Conservation (phyloP, 495 filamentous ascomycete species). For the Evernia prunastri region DNA sequence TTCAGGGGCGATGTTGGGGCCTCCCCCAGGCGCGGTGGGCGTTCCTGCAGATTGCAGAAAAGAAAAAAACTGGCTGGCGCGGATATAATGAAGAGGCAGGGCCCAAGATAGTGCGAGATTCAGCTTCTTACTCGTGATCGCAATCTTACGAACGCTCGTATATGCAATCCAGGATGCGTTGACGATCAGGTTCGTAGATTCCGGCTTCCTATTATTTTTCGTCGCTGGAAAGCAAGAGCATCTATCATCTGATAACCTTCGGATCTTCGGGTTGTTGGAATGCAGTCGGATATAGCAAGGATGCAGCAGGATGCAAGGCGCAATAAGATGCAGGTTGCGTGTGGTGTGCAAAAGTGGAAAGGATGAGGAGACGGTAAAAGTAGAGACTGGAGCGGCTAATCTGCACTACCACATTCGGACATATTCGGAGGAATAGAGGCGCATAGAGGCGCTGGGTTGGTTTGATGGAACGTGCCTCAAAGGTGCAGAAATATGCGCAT, state of each 20-base stretch:
- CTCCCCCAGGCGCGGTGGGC: background rate
- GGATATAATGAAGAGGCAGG: background rate
- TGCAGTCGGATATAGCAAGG: background rate
- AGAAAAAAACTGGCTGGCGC: background rate
- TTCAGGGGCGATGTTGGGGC: background rate
- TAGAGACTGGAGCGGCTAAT: conserved; percentile 10
- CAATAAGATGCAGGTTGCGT: background rate
- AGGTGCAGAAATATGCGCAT: background rate
- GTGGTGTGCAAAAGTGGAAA: no score
- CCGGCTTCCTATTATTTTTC: conserved; percentile 11
- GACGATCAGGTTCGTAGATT: background rate
- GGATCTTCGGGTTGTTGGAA: background rate
- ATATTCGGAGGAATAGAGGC: background rate
- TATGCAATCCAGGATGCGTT: background rate
- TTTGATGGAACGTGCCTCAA: background rate
- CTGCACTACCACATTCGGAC: background rate
- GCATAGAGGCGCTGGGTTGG: background rate
- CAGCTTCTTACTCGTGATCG: background rate
- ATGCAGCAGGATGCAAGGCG: background rate
- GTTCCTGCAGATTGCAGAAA: background rate
- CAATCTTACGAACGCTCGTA: background rate
- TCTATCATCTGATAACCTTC: background rate
- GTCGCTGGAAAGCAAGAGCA: background rate
- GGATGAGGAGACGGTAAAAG: background rate
- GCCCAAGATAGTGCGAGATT: background rate